Evolutionary conservation across 495 filamentous ascomycete species (phyloP).

Genomic region (Astrocystis sublimbata): DNA sequence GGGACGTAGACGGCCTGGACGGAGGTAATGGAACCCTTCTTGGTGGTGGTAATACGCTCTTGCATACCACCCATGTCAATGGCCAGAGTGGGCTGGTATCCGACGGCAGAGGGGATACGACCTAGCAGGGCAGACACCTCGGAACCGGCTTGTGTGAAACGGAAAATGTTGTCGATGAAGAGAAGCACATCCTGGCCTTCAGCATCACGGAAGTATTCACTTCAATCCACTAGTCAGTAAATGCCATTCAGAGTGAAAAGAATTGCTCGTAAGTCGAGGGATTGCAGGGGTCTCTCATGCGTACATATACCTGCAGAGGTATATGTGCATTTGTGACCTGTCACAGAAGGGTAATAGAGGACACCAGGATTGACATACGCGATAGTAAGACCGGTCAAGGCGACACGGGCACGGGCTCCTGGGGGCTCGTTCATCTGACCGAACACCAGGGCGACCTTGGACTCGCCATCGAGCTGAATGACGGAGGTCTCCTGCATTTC

Average conservation of each 20-base stretch:
- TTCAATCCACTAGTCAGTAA: no score
- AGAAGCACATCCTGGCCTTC: slow-evolving; percentile 99
- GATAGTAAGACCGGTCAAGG: slow-evolving; percentile 93
- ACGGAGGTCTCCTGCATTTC: slow-evolving; percentile 99
- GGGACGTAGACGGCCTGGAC: slow-evolving; percentile 99
- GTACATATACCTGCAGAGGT: no score
- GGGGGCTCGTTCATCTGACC: slow-evolving; percentile 99
- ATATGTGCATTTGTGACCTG: no score
- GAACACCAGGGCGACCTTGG: slow-evolving; percentile 99
- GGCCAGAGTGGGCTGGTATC: slow-evolving; percentile 99
- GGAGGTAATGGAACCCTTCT: slow-evolving; percentile 98
- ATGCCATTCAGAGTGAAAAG: no score
- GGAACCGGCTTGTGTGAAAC: slow-evolving; percentile 99
- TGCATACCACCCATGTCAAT: slow-evolving; percentile 99
- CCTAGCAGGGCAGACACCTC: slow-evolving; percentile 99
- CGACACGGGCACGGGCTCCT: slow-evolving; percentile 99
- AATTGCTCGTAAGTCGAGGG: no score
- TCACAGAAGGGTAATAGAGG: slow-evolving; percentile 9
- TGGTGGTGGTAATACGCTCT: slow-evolving; percentile 99
- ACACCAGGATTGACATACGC: slow-evolving; percentile 35
- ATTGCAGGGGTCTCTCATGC: no score
- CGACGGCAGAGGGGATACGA: slow-evolving; percentile 99
- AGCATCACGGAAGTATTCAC: slow-evolving; percentile 88
- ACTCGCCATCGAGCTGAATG: slow-evolving; percentile 98
- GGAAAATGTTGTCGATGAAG: slow-evolving; percentile 99